Conservation (phyloP, 768 basidiomycete species). For the Tricholoma furcatifolium region DNA sequence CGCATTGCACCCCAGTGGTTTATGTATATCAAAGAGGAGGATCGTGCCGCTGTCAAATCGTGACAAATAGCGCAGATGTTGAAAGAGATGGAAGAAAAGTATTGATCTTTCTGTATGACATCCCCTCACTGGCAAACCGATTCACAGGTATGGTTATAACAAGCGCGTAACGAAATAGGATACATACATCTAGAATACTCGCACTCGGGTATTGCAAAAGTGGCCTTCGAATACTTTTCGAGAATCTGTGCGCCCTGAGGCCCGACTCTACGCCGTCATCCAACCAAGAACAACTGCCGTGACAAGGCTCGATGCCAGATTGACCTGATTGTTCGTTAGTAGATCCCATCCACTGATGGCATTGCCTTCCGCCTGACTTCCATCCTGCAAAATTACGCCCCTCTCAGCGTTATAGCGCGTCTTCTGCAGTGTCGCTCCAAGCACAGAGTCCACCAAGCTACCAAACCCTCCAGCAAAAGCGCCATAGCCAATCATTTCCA, state of each 20-base stretch:
- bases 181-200: too few species aligned
- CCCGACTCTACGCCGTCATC: conserved; percentile 15
- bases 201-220: too few species aligned
- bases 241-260: too few species aligned
- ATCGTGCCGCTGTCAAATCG: too few species aligned
- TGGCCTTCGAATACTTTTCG: too few species aligned
- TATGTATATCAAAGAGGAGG: background rate
- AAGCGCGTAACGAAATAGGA: too few species aligned
- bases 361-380: conserved; percentile 22
- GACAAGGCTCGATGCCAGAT: conserved; percentile 38
- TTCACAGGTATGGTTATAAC: too few species aligned
- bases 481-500: conserved; percentile 57
- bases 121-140: too few species aligned
- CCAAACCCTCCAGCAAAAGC: conserved; percentile 70
- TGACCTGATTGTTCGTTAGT: conserved; percentile 80
- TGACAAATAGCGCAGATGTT: too few species aligned
- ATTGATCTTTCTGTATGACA: too few species aligned
- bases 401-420: conserved; percentile 68
- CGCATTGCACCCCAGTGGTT: background rate
- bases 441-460: conserved; percentile 81
- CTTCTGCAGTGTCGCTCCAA: conserved; percentile 85
- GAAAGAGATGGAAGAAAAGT: too few species aligned
- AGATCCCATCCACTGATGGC: conserved; percentile 65
- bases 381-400: conserved; percentile 66
- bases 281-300: conserved; percentile 30